Percentiles rank a stretch among this genome's conserved stretches.
phyloP scores from a whole-genome alignment of 805 yeast species.

The Helenozyma rhizophorensis region DNA sequence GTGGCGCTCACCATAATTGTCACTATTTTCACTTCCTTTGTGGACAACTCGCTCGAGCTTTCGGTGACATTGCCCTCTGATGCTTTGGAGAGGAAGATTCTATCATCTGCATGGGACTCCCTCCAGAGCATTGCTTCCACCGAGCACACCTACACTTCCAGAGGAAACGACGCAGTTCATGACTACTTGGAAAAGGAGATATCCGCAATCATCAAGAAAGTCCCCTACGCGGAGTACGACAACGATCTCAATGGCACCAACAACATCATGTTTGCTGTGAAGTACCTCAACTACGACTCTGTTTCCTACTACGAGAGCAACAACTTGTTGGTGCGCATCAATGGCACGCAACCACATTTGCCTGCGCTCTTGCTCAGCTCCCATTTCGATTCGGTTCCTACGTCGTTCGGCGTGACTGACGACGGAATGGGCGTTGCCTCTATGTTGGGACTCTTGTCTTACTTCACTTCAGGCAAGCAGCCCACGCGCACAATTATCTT shows the following conservation, averaged over 20 bases:
- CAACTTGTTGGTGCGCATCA: conserved; percentile 70
- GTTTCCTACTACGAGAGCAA: conserved; percentile 78
- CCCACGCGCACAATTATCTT: conserved; percentile 73
- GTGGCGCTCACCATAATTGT: conserved; percentile 44
- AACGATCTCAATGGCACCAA: conserved; percentile 40
- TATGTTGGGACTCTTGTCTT: conserved; percentile 62
- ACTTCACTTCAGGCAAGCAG: conserved; percentile 38
- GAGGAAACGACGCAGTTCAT: conserved; percentile 72
- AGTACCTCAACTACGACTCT: conserved; percentile 44
- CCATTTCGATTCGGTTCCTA: conserved; percentile 86
- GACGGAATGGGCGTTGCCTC: conserved; percentile 89
- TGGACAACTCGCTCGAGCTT: conserved; percentile 34
- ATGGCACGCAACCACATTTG: conserved; percentile 54
- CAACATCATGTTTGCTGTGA: conserved; percentile 48
- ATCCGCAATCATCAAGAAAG: conserved; percentile 20
- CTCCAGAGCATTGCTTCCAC: conserved; percentile 61
- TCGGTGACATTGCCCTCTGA: conserved; percentile 42
- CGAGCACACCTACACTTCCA: conserved; percentile 78
- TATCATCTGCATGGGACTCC: conserved; percentile 59
- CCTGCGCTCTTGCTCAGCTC: conserved; percentile 77
- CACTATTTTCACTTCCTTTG: conserved; percentile 34
- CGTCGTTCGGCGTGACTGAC: conserved; percentile 84
- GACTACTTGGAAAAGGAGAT: conserved; percentile 51
- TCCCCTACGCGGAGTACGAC: conserved; percentile 35
- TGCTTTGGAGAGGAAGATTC: conserved; percentile 31